Evolutionary conservation across 2,329 filamentous ascomycete genomes (phyloP).

Genomic region (Thyridium curvatum): DNA sequence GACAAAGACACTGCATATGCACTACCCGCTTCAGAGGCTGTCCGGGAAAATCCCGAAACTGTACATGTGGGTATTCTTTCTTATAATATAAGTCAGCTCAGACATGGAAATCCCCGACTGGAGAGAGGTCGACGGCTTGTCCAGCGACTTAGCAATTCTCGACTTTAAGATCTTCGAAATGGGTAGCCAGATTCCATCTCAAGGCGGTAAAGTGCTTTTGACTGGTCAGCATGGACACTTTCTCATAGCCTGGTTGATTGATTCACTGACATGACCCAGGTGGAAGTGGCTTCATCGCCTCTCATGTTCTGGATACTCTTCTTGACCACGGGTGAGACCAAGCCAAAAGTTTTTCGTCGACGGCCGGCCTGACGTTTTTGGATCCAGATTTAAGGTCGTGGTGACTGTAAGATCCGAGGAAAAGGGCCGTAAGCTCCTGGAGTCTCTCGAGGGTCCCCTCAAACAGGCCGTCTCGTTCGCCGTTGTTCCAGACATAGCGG

Average conservation of each 20-base stretch:
- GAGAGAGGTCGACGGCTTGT: no score
- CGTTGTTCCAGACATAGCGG: slow-evolving; percentile 67
- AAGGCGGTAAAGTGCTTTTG: slow-evolving; percentile 14
- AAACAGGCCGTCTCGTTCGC: slow-evolving; percentile 32
- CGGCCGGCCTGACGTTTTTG: no score
- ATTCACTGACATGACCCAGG: slow-evolving; percentile 20
- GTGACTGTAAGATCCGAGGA: slow-evolving; percentile 40
- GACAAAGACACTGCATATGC: no score
- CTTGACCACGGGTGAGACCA: slow-evolving; percentile 29
- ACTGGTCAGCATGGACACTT: slow-evolving; percentile 14
- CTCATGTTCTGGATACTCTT: slow-evolving; percentile 42
- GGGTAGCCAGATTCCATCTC: no score
- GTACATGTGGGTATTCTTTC: no score
- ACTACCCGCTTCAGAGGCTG: no score
- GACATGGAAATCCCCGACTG: no score
- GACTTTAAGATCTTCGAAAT: no score
- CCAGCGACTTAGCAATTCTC: no score
- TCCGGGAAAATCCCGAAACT: no score
- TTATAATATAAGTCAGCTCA: no score
- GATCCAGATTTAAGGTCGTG: slow-evolving; percentile 31
- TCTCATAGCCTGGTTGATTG: no score
- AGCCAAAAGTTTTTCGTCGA: slow-evolving; percentile 3
- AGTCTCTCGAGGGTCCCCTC: slow-evolving; percentile 32
- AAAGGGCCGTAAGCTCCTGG: slow-evolving; percentile 37
- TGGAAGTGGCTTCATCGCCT: slow-evolving; percentile 48